Evolutionary conservation across 2,329 filamentous ascomycete species (phyloP).

Genomic region (Fusarium clavum): DNA sequence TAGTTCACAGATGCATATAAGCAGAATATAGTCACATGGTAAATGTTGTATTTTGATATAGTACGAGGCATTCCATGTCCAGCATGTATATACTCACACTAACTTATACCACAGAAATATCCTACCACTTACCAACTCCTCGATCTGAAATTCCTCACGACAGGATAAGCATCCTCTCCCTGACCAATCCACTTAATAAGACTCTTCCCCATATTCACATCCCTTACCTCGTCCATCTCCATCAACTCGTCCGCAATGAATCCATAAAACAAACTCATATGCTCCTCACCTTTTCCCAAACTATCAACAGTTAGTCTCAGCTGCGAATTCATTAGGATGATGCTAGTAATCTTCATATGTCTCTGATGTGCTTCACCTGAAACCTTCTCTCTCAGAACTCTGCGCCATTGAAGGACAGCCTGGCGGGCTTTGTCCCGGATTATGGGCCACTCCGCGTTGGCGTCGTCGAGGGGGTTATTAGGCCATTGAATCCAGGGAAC

Average conservation of each 20-base stretch:
- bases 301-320: slow-evolving; percentile 16
- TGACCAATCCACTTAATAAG: slow-evolving; percentile 8
- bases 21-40: too few relatives aligned
- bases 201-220: slow-evolving; percentile 6
- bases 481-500: slow-evolving; percentile 34
- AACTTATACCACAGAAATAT: neutral
- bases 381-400: neutral
- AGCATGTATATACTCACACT: neutral
- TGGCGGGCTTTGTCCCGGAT: slow-evolving; percentile 12
- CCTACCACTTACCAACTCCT: neutral
- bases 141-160: slow-evolving; percentile 1
- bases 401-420: slow-evolving; percentile 6
- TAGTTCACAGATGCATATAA: neutral
- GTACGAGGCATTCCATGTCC: neutral
- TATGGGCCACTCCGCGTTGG: neutral
- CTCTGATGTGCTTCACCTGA: slow-evolving; percentile 3
- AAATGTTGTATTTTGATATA: neutral
- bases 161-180: slow-evolving; percentile 5
- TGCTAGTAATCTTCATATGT: slow-evolving; percentile 17
- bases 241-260: slow-evolving; percentile 26
- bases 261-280: slow-evolving; percentile 27
- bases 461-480: slow-evolving; percentile 5
- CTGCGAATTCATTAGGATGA: slow-evolving; percentile 21
- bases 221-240: neutral
- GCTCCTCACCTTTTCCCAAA: neutral